phyloP scores from a whole-genome alignment of 108 stramenopile species.

The Nitzschia inconspicua region DNA sequence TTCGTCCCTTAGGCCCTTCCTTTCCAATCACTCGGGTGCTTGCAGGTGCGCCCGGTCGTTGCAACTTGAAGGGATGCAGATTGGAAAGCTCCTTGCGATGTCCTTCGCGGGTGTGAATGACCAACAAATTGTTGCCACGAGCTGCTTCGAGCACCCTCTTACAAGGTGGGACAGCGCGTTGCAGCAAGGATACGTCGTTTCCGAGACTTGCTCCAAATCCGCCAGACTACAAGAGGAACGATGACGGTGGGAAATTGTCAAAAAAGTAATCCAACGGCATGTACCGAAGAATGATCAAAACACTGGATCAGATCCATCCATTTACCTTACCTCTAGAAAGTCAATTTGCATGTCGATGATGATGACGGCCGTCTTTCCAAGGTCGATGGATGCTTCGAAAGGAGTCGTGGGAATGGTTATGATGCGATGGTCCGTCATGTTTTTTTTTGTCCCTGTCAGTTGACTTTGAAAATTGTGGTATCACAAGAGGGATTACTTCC shows the following conservation, averaged over 20 bases:
- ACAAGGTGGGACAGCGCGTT: constrained; percentile 44
- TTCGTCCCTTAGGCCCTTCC: constrained; percentile 38
- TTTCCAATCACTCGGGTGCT: constrained; percentile 27
- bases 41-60: neutral
- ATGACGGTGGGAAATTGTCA: neutral
- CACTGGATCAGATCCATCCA: neutral
- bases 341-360: constrained; percentile 31
- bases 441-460: too few species aligned
- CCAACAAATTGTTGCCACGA: constrained; percentile 26
- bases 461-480: too few species aligned
- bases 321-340: constrained; percentile 1
- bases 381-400: constrained; percentile 10
- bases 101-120: constrained; percentile 41
- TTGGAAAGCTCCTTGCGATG: constrained; percentile 51
- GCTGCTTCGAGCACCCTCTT: constrained; percentile 31
- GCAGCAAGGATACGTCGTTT: constrained; percentile 53
- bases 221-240: neutral
- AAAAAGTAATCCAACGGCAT: neutral
- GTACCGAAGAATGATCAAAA: neutral
- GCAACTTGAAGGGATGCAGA: constrained; percentile 26
- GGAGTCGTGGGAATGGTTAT: constrained; percentile 17
- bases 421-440: neutral
- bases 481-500: too few species aligned
- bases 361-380: constrained; percentile 14
- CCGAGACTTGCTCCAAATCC: constrained; percentile 74